Evolutionary conservation across 768 basidiomycete species (phyloP).

Genomic region (Lactarius akahatsu): DNA sequence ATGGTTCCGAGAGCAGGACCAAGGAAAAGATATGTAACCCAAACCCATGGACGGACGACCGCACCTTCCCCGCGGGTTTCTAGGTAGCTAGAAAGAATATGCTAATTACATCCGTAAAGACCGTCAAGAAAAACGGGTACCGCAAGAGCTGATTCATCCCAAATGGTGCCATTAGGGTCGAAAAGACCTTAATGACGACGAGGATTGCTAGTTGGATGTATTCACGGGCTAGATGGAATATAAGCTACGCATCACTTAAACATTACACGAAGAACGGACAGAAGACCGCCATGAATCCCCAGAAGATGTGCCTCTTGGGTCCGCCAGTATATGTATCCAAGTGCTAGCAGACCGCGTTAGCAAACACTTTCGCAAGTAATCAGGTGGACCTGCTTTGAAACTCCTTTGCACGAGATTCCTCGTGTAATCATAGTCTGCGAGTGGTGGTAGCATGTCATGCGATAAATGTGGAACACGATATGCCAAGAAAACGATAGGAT

Average conservation of each 20-base stretch:
- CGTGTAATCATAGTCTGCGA: slow-evolving; percentile 49
- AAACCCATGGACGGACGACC: slow-evolving; percentile 63
- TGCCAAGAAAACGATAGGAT: slow-evolving; percentile 48
- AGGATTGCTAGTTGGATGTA: slow-evolving; percentile 20
- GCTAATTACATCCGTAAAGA: not conserved
- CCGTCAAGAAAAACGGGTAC: slow-evolving; percentile 26
- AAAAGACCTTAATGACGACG: slow-evolving; percentile 17
- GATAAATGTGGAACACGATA: slow-evolving; percentile 46
- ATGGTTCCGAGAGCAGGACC: slow-evolving; percentile 48
- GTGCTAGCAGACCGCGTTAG: slow-evolving; percentile 29
- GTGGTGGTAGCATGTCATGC: slow-evolving; percentile 44
- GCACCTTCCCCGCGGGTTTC: slow-evolving; percentile 52
- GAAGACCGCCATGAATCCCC: slow-evolving; percentile 31
- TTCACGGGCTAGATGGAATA: slow-evolving; percentile 21
- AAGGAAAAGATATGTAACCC: slow-evolving; percentile 54
- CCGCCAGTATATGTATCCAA: slow-evolving; percentile 31
- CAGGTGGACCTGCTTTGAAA: slow-evolving; percentile 34
- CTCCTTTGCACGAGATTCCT: slow-evolving; percentile 38
- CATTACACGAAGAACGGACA: slow-evolving; percentile 12
- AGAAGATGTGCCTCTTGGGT: slow-evolving; percentile 32
- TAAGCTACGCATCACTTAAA: not conserved
- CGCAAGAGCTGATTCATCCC: slow-evolving; percentile 37
- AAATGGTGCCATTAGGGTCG: slow-evolving; percentile 34
- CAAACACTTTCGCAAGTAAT: not conserved
- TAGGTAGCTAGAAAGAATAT: slow-evolving; percentile 47